Evolutionary conservation across 345 rosid species (phyloP).

Genomic region (Brassica carinata): DNA sequence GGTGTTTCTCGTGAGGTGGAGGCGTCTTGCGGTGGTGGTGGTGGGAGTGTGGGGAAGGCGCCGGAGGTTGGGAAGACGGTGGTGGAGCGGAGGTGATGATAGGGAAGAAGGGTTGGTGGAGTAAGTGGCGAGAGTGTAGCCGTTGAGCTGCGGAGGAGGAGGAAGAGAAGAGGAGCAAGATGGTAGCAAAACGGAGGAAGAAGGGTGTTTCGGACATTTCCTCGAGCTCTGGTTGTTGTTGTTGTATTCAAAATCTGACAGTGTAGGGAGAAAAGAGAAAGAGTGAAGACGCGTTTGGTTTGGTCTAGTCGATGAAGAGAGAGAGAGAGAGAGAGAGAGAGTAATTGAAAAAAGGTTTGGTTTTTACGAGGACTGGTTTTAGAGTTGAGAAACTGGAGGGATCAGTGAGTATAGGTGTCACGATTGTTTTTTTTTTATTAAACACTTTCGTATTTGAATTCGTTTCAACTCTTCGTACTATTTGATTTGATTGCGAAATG

Average conservation of each 20-base stretch:
- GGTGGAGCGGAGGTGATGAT: constrained; percentile 40
- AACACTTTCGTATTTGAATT: neutral
- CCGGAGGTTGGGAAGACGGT: constrained; percentile 36
- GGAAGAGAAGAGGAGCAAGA: constrained; percentile 24
- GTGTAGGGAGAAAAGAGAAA: constrained; percentile 25
- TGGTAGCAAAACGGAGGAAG: neutral
- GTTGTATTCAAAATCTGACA: constrained; percentile 42
- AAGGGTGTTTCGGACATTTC: constrained; percentile 32
- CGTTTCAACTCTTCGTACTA: neutral
- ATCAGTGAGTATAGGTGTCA: neutral
- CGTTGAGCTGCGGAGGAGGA: constrained; percentile 36
- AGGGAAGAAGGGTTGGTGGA: constrained; percentile 78
- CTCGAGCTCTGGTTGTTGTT: neutral
- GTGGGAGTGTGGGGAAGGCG: constrained; percentile 43
- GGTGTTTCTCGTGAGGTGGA: constrained; percentile 55
- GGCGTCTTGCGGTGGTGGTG: constrained; percentile 40
- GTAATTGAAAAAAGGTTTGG: constrained; percentile 1
- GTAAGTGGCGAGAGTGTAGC: constrained; percentile 50
- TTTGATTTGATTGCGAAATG: constrained; percentile 15
- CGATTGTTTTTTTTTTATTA: neutral
- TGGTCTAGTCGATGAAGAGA: constrained; percentile 31
- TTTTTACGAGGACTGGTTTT: constrained; percentile 24
- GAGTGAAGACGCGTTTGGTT: constrained; percentile 24
- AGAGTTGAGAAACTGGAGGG: constrained; percentile 24
- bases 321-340: neutral